phyloP scores from a whole-genome alignment of 1,284 basidiomycete genomes.

The Cutaneotrichosporon dermatis region DNA sequence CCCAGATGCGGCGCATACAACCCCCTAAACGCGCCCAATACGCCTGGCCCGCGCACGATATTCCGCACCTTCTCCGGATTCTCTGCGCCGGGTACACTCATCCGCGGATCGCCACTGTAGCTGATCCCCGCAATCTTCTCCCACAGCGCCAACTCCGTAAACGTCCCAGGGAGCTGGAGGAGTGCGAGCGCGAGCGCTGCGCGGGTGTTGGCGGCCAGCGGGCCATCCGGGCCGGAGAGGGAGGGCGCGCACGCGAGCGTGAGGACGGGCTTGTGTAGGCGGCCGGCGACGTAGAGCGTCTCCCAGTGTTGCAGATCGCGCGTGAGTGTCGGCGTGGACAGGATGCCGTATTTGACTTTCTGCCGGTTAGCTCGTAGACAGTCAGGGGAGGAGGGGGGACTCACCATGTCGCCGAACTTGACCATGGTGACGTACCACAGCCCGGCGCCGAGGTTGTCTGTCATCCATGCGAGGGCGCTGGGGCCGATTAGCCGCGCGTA shows the following conservation, averaged over 20 bases:
- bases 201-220: conserved; percentile 87
- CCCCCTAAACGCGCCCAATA: conserved; percentile 71
- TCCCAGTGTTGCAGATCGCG: conserved; percentile 89
- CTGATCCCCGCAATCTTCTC: conserved; percentile 78
- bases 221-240: conserved; percentile 60
- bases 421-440: conserved; percentile 94
- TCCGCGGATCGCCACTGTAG: conserved; percentile 82
- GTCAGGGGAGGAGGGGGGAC: conserved; percentile 44
- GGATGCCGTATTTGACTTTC: conserved; percentile 97
- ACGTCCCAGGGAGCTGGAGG: conserved; percentile 57
- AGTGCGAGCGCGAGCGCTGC: conserved; percentile 81
- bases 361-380: conserved; percentile 39
- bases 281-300: conserved; percentile 86
- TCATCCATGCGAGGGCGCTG: conserved; percentile 67
- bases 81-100: conserved; percentile 83
- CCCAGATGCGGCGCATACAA: conserved; percentile 75
- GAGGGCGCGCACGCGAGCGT: conserved; percentile 83
- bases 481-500: conserved; percentile 72
- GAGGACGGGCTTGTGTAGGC: conserved; percentile 93
- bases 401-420: conserved; percentile 72
- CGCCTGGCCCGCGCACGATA: conserved; percentile 72
- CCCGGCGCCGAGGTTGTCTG: conserved; percentile 71
- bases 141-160: conserved; percentile 77
- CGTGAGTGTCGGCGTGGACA: conserved; percentile 82
- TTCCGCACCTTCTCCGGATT: conserved; percentile 92